A percentile compares a stretch with the other conserved stretches of the same genome.
Conservation (phyloP, 2,329 filamentous ascomycete species). For the Xylaria hypoxylon region DNA sequence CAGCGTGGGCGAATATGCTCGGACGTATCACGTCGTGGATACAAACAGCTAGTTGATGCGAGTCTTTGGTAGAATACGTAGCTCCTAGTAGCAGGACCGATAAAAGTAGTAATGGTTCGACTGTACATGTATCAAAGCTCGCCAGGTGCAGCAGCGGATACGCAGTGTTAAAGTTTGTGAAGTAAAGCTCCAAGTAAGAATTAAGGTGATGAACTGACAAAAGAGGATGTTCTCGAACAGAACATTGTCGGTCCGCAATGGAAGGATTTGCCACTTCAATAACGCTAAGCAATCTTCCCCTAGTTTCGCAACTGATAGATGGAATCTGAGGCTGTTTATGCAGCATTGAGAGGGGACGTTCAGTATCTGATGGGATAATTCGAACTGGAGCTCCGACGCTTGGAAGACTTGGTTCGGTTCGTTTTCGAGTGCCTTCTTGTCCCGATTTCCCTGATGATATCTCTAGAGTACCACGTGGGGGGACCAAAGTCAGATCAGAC, state of each 20-base stretch:
- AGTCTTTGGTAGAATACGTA: slow-evolving; percentile 69
- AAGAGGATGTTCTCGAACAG: slow-evolving; percentile 62
- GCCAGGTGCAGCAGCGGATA: slow-evolving; percentile 70
- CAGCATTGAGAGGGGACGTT: slow-evolving; percentile 21
- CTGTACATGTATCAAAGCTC: slow-evolving; percentile 64
- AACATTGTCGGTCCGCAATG: slow-evolving; percentile 59
- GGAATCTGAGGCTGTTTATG: slow-evolving; percentile 10
- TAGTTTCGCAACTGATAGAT: slow-evolving; percentile 1
- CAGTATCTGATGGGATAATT: slow-evolving; percentile 14
- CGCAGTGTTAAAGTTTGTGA: slow-evolving; percentile 68
- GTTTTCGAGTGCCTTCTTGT: not conserved
- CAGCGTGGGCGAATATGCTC: slow-evolving; percentile 67
- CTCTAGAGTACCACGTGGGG: not conserved
- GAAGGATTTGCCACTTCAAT: slow-evolving; percentile 62
- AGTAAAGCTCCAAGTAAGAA: slow-evolving; percentile 69
- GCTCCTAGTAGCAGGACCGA: slow-evolving; percentile 70
- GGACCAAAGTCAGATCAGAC: not conserved
- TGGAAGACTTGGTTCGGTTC: not conserved
- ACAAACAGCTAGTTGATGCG: slow-evolving; percentile 70
- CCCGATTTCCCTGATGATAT: not conserved
- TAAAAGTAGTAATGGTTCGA: slow-evolving; percentile 64
- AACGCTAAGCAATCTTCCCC: slow-evolving; percentile 43
- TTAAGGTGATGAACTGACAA: slow-evolving; percentile 64
- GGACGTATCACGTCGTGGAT: slow-evolving; percentile 70
- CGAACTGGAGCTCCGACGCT: not conserved